Conservation (phyloP, 768 basidiomycete species). For the Mycena rosella region DNA sequence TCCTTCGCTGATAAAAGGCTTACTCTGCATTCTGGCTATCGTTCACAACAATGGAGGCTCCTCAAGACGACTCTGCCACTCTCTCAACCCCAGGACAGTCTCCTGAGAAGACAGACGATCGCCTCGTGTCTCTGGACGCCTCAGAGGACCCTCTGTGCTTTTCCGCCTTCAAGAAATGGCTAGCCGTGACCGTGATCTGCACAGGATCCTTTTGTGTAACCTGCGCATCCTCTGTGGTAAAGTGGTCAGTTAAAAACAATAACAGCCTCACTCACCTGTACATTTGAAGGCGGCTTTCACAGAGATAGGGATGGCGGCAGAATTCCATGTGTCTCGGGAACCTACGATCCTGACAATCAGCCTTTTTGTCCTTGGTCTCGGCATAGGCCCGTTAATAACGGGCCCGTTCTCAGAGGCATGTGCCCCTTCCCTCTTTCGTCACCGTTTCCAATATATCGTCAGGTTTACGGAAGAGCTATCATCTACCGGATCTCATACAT, state of each 20-base stretch:
- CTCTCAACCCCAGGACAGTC: background rate
- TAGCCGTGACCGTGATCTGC: conserved; percentile 60
- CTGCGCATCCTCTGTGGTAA: conserved; percentile 68
- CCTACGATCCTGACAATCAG: conserved; percentile 68
- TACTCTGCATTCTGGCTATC: conserved; percentile 6
- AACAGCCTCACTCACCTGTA: background rate
- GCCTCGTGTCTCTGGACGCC: conserved; percentile 52
- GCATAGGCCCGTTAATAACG: conserved; percentile 57
- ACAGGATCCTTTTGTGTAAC: conserved; percentile 64
- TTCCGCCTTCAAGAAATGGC: conserved; percentile 61
- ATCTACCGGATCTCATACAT: conserved; percentile 74
- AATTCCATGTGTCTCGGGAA: conserved; percentile 60
- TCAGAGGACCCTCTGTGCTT: conserved; percentile 59
- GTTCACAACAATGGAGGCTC: background rate
- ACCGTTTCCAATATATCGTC: conserved; percentile 46
- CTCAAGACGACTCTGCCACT: conserved; percentile 14
- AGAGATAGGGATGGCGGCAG: conserved; percentile 66
- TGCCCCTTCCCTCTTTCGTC: conserved; percentile 43
- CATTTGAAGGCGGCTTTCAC: background rate
- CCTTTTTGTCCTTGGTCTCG: conserved; percentile 71
- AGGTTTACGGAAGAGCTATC: conserved; percentile 74
- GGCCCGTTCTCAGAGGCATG: conserved; percentile 63
- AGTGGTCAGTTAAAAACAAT: conserved; percentile 39
- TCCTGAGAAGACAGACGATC: conserved; percentile 13
- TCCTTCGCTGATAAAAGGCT: background rate